Conservation (phyloP, 1,284 basidiomycete genomes). For the Irpex sp. region DNA sequence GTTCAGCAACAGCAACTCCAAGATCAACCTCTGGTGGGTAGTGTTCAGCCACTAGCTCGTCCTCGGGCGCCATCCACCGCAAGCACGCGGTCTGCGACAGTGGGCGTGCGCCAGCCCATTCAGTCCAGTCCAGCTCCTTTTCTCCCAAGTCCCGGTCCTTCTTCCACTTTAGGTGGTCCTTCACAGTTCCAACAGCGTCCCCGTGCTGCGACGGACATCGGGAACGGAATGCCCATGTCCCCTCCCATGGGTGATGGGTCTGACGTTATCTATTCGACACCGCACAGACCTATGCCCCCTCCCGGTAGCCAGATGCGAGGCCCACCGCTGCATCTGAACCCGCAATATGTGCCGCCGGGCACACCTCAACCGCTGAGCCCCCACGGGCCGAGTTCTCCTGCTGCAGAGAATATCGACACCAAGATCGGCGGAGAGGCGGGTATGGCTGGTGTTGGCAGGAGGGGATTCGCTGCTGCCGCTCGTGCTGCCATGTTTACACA, state of each 20-base stretch:
- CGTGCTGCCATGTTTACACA: constrained; percentile 59
- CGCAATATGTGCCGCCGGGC: background rate
- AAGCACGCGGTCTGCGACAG: constrained; percentile 10
- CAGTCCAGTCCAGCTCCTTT: constrained; percentile 15
- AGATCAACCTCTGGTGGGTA: background rate
- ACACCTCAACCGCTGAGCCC: background rate
- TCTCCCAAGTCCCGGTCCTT: background rate
- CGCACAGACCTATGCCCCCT: background rate
- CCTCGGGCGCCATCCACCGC: constrained; percentile 6
- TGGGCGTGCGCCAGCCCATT: constrained; percentile 19
- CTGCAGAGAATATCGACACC: constrained; percentile 50
- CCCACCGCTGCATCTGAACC: background rate
- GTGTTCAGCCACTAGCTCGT: constrained; percentile 2
- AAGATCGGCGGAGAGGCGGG: constrained; percentile 77
- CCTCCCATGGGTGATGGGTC: constrained; percentile 4
- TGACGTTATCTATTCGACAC: background rate
- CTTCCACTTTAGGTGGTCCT: constrained; percentile 1
- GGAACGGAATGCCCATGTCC: constrained; percentile 11
- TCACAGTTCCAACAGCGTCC: constrained; percentile 13
- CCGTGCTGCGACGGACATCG: constrained; percentile 20
- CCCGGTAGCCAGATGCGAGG: background rate
- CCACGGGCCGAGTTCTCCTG: constrained; percentile 9
- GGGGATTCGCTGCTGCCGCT: constrained; percentile 81
- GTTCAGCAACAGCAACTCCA: background rate
- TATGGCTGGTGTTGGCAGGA: constrained; percentile 85